Conservation (phyloP, 768 basidiomycete genomes). For the Phylloporus sp. region DNA sequence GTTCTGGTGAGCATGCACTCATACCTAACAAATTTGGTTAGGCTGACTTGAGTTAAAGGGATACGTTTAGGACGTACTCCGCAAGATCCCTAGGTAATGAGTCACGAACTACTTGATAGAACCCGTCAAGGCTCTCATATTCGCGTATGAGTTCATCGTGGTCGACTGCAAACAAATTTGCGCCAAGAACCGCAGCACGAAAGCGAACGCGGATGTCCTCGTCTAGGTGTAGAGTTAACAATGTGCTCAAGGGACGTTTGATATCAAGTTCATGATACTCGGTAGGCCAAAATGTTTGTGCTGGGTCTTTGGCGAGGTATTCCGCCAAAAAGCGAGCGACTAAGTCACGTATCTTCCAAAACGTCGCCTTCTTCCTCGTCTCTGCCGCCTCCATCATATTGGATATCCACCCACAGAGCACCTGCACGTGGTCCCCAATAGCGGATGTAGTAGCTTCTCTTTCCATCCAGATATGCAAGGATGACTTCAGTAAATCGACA, state of each 20-base stretch:
- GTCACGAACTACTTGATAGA: slow-evolving; percentile 47
- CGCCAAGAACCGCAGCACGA: slow-evolving; percentile 59
- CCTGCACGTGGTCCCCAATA: slow-evolving; percentile 42
- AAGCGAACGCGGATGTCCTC: slow-evolving; percentile 83
- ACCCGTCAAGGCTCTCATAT: slow-evolving; percentile 22
- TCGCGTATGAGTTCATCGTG: slow-evolving; percentile 28
- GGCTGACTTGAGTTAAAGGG: background rate
- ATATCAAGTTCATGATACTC: slow-evolving; percentile 26
- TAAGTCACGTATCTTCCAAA: slow-evolving; percentile 67
- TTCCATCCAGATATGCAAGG: slow-evolving; percentile 55
- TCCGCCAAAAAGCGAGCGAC: slow-evolving; percentile 61
- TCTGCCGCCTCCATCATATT: slow-evolving; percentile 35
- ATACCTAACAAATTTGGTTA: slow-evolving; percentile 43
- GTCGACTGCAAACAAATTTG: slow-evolving; percentile 51
- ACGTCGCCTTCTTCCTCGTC: slow-evolving; percentile 39
- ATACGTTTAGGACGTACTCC: slow-evolving; percentile 44
- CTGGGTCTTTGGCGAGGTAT: slow-evolving; percentile 60
- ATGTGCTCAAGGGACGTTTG: slow-evolving; percentile 41
- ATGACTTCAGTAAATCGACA: slow-evolving; percentile 62
- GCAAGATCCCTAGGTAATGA: slow-evolving; percentile 43
- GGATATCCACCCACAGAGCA: slow-evolving; percentile 55
- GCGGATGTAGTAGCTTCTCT: slow-evolving; percentile 30
- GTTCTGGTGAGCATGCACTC: slow-evolving; percentile 75
- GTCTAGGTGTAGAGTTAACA: slow-evolving; percentile 59
- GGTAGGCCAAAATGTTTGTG: slow-evolving; percentile 45